Base-by-base conservation (phyloP, 2,329 filamentous ascomycete species). In the Penicillium italicum region DNA sequence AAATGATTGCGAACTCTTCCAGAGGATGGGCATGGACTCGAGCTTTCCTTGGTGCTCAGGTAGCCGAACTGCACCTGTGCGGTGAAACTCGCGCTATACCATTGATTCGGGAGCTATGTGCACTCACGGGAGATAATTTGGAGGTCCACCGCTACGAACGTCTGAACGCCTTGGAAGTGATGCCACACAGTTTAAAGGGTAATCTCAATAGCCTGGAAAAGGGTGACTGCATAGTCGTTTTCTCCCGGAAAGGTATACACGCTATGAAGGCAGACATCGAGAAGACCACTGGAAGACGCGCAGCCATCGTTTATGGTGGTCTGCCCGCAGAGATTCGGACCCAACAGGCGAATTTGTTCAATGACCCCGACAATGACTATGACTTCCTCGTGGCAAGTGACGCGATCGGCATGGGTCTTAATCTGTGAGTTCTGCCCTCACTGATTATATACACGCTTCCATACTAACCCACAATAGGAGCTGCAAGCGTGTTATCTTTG, bases 381-480 rank as follows among this genome's bases (percentile, higher is more conserved):
- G 94, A 99, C 70, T 95, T 86, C 64, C 79, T 99, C 6, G 92
- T 94, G 26, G 94, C 95, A 9, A 97, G 91, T 65, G 91, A 97
- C 74, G 94, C 94, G 44, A 93, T 99, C 59, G 94, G 94, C 36
- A 97, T 99, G 93, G 94, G 95, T 1, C 78, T 99, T 22, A 99
- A 99, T 68, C 76, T 99, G 71, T 91, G 86, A 74, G 80, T 74
- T n/a, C 46, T 37, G 22, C 51, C 11, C 24, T 18, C 20, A 4
- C 14, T 18, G n/a, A 14, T 10, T 26, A 11, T 9, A 33, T 38
- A 7, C 40, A 4, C 22, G 2, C 10, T 20, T 44, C 3, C n/a
- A 37, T 24, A 41, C 58, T 68, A 50, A 68, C 63, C 16, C 20
- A 22, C 16, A 42, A 30, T 47, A 84, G 82, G 73, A 85, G 82